These are phyloP conservation scores for Beauveria australis DNA, from an alignment of 2,329 filamentous ascomycete species.

Conservation along the genomic window DNA sequence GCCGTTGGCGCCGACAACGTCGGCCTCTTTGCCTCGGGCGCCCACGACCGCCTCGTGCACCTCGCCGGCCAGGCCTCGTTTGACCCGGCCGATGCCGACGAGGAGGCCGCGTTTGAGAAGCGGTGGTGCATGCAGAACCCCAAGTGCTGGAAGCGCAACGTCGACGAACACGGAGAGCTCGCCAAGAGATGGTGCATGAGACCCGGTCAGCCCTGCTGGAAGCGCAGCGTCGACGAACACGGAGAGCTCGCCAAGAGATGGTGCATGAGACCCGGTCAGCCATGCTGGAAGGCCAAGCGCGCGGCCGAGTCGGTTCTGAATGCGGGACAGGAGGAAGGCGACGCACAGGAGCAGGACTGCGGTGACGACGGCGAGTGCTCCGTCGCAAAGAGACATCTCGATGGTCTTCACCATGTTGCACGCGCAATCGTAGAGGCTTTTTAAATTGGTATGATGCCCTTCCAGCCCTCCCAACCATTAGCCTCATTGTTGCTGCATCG, in stretches of 20 bases:
- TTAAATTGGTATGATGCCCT: conserved; percentile 14
- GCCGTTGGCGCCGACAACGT: conserved; percentile 25
- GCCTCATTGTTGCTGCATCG: background rate
- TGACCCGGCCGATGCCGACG: conserved; percentile 18
- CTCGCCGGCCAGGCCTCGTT: conserved; percentile 25
- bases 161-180: conserved; percentile 19
- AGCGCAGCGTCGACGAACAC: conserved; percentile 14
- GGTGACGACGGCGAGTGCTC: conserved; percentile 27
- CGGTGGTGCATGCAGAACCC: too few species aligned
- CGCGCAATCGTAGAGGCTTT: conserved; percentile 19
- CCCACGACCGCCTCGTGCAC: conserved; percentile 30
- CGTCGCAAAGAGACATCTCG: conserved; percentile 29
- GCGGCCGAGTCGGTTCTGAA: conserved; percentile 28
- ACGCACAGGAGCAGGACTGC: conserved; percentile 19
- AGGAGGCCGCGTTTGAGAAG: too few species aligned
- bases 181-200: conserved; percentile 28
- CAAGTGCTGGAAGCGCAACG: conserved; percentile 30
- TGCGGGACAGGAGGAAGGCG: conserved; percentile 22
- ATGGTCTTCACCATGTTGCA: conserved; percentile 20
- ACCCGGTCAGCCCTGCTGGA: conserved; percentile 33
- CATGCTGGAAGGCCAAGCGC: conserved; percentile 21
- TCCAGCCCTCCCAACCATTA: background rate
- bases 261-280: background rate
- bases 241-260: background rate
- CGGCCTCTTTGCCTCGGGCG: conserved; percentile 30